A percentile compares a stretch with the other conserved stretches of the same genome.
Conservation (phyloP, 2,329 filamentous ascomycete genomes). For the Exophiala sideris region DNA sequence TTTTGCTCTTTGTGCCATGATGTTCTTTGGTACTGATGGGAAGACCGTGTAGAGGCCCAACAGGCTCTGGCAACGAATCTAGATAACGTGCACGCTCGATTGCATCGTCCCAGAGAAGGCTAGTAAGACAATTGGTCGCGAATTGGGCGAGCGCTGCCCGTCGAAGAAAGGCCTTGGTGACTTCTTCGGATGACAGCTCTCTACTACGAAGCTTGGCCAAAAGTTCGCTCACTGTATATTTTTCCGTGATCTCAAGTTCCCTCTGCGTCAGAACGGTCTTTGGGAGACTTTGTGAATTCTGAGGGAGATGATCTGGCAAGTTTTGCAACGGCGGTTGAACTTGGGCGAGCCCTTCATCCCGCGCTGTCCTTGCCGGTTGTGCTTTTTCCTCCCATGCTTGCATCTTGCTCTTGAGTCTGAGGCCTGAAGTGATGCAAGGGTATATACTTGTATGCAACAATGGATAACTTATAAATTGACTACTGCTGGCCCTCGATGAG, state of each 20-base stretch:
- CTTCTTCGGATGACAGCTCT: constrained; percentile 41
- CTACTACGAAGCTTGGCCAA: constrained; percentile 43
- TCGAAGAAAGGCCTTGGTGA: constrained; percentile 54
- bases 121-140: constrained; percentile 42
- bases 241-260: constrained; percentile 52
- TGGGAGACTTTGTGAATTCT: constrained; percentile 43
- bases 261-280: constrained; percentile 44
- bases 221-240: constrained; percentile 41
- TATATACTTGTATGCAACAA: not conserved
- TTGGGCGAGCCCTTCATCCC: constrained; percentile 24
- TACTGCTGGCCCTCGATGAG: too few relatives aligned
- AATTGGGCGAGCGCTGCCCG: constrained; percentile 50
- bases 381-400: constrained; percentile 23
- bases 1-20: constrained; percentile 24
- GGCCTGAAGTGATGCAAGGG: not conserved
- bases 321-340: constrained; percentile 22
- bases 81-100: constrained; percentile 45
- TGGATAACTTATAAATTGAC: too few relatives aligned
- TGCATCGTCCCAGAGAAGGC: constrained; percentile 52
- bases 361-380: constrained; percentile 8
- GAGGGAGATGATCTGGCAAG: constrained; percentile 14
- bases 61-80: constrained; percentile 46
- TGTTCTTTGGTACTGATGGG: constrained; percentile 52
- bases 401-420: not conserved
- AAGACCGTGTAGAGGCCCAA: constrained; percentile 60